phyloP scores from a whole-genome alignment of 2,329 filamentous ascomycete species.

The Aspergillus thermomutatus region DNA sequence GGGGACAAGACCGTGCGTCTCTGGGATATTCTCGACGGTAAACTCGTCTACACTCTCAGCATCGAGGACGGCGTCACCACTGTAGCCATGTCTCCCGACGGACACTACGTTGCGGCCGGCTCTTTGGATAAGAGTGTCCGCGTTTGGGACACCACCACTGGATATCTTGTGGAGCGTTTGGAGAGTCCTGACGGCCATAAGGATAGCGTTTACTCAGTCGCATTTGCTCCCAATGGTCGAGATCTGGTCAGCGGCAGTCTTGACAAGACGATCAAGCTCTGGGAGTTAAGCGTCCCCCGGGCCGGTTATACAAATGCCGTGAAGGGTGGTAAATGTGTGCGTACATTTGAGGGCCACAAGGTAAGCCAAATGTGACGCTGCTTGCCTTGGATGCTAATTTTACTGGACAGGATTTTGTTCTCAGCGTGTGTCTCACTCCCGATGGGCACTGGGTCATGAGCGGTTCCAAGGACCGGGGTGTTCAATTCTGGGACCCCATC shows the following conservation, averaged over 20 bases:
- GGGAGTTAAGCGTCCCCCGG: constrained; percentile 78
- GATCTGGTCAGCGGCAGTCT: constrained; percentile 91
- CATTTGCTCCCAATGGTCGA: constrained; percentile 89
- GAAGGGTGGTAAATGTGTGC: constrained; percentile 88
- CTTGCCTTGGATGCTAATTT: constrained; percentile 3
- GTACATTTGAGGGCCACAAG: constrained; percentile 96
- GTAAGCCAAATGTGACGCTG: constrained; percentile 47
- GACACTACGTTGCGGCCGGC: constrained; percentile 88
- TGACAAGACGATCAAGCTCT: constrained; percentile 99
- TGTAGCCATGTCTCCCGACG: constrained; percentile 94
- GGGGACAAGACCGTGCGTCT: constrained; percentile 92
- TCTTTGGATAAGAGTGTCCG: constrained; percentile 96
- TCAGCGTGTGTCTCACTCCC: constrained; percentile 91
- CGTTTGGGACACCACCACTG: constrained; percentile 88
- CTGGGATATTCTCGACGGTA: constrained; percentile 88
- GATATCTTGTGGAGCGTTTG: constrained; percentile 83
- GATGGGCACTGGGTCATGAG: constrained; percentile 95
- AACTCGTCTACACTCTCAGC: constrained; percentile 76
- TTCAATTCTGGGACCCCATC: constrained; percentile 97
- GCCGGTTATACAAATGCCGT: constrained; percentile 63
- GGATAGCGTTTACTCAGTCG: constrained; percentile 94
- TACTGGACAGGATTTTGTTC: constrained; percentile 75
- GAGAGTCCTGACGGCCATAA: constrained; percentile 94
- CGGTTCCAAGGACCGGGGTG: constrained; percentile 93
- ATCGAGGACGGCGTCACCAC: constrained; percentile 98